Evolutionary conservation across 352 stramenopile genomes (phyloP), one percentile per base, ranked within the genome.

Genomic region (Globisporangium heterothallicum): DNA sequence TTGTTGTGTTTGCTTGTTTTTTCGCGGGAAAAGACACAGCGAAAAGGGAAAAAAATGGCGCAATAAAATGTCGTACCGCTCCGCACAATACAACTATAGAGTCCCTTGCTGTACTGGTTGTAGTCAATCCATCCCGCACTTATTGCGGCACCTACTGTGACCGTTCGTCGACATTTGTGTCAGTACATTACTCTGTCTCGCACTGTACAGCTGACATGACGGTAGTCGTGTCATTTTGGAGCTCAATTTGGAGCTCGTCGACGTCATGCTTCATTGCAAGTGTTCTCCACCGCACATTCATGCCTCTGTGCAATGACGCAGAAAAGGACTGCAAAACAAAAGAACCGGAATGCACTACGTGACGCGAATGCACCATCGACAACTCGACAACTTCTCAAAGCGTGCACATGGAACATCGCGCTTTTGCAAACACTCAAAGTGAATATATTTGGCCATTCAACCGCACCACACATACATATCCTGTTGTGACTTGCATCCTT

Each of bases 181-280:
- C 8, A 7, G 21, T n/a, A 3, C 21, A 2, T 56, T 56, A n/a
- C 41, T 48, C n/a, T 14, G 49, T 48, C 27, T 27, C 25, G 18
- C n/a, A 49, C 27, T 25, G 49, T 53, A 43, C n/a, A 21, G 4
- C 16, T 18, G 14, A 6, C 4, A 29, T 53, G 46, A 53, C 46
- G 32, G 46, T 43, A 53, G 46, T 34, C 30, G 46, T 16, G 46
- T 53, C 47, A 53, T 53, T 44, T 53, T 44, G 32, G 4, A n/a
- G 32, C 14, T 53, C 22, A 12, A 36, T 29, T 2, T 6, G 32
- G 25, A 25, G 26, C 47, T 41, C 21, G 19, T 34, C 26, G 46
- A 53, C 46, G 46, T 53, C 46, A 53, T 29, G 21, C 7, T 10
- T 43, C 12, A 25, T 19, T 14, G 4, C n/a, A n/a, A 10, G 18